Base-by-base conservation (phyloP, 768 basidiomycete species). In the Daedaleopsis nitida region DNA sequence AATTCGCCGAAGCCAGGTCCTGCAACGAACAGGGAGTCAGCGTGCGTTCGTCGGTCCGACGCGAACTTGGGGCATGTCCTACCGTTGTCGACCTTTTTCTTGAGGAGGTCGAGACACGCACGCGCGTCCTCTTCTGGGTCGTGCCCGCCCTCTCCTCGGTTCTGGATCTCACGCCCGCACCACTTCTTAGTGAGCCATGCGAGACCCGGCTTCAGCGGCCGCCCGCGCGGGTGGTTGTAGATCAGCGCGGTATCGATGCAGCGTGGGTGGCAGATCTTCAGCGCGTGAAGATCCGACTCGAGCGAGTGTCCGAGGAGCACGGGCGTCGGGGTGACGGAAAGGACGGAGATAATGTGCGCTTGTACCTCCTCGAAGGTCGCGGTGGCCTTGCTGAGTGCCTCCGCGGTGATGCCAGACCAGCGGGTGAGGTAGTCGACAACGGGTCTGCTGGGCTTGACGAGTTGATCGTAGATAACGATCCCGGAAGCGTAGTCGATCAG, bases 111-210 rank as follows among this genome's bases (percentile, higher is more conserved):
- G 11, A 94, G 65, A 68, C 94, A 95, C 0, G 96, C 91, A 19
- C 88, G 79, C 0, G 96, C 96, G 67, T 98, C 96, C 71, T 98
- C 96, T 67, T 95, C 92, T 2, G 95, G 93, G 64, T 97, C 91
- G 72, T 98, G 96, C 3, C 94, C 94, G 2, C 89, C 90, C 52
- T 90, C 89, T 0, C 92, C 93, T 0, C 84, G 77, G 0, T 82
- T 85, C 73, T 98, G 96, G 45, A 99, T 98, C 66, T 95, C 92
- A 53, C 90, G 83, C 12, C 84, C 84, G 58, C 93, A 88, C 94
- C 94, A 98, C 70, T 93, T 94, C 70, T 92, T 91, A 48, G 93
- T 92, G 48, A 99, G 84, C 94, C 94, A 98, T n/a, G 95, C 95
- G 8, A 99, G 82, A 1, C 92, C 94, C 0, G 96, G 94, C 75